These are phyloP conservation scores for Elaeis oleifera DNA, from an alignment of 202 grass and related monocot genomes.

Conservation along the genomic window DNA sequence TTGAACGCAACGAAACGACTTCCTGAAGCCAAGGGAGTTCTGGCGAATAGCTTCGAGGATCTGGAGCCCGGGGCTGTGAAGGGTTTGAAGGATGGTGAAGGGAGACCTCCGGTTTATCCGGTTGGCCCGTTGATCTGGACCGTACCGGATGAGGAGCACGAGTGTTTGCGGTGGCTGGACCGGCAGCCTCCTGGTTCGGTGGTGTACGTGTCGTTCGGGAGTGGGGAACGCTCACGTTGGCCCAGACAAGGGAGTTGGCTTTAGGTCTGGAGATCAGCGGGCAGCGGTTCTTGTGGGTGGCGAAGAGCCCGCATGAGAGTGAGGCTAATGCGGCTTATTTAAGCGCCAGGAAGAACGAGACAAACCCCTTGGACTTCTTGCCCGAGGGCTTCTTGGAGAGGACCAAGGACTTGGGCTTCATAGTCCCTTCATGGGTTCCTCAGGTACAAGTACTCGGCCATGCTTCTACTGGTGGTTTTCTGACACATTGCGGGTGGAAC, in stretches of 20 bases:
- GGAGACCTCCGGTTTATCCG: not conserved
- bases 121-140: not conserved
- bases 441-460: too few species aligned
- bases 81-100: not conserved
- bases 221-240: not conserved
- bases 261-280: not conserved
- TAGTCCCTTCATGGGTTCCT: too few species aligned
- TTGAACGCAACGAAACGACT: not conserved
- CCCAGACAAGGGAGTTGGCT: not conserved
- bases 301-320: not conserved
- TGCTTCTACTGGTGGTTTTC: too few species aligned
- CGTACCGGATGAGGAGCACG: not conserved
- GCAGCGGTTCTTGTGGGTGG: conserved; percentile 3
- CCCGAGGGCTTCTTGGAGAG: too few species aligned
- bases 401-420: too few species aligned
- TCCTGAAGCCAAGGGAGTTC: not conserved
- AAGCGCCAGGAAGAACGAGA: not conserved
- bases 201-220: not conserved
- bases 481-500: not conserved
- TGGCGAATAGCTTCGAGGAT: not conserved
- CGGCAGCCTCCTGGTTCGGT: not conserved
- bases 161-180: not conserved
- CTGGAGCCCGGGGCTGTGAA: not conserved
- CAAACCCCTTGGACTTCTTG: too few species aligned
- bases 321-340: not conserved